phyloP scores from a whole-genome alignment of 2,329 filamentous ascomycete species.

The Zarea fungicola region DNA sequence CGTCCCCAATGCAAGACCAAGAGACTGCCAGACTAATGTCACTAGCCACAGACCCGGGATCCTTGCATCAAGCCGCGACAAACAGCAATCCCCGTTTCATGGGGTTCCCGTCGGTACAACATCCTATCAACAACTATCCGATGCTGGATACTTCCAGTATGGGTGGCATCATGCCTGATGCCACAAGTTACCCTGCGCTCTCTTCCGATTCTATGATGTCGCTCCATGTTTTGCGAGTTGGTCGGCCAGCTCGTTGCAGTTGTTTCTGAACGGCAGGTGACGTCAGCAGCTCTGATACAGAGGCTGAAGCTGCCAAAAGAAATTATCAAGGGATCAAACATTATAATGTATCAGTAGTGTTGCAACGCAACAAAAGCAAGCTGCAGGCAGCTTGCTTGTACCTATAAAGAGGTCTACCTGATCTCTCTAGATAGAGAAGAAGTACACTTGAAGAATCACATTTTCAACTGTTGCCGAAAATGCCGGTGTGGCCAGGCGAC shows the following conservation, averaged over 20 bases:
- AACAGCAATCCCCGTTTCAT: background rate
- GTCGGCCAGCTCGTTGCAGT: background rate
- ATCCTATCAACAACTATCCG: background rate
- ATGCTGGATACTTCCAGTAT: constrained; percentile 9
- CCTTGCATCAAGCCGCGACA: background rate
- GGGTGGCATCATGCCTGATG: constrained; percentile 7
- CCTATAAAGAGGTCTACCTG: constrained; percentile 3
- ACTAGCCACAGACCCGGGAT: background rate
- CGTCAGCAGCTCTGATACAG: constrained; percentile 4
- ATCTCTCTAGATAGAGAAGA: constrained; percentile 9
- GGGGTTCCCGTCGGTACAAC: constrained; percentile 5
- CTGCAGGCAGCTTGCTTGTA: background rate
- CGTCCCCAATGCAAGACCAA: background rate
- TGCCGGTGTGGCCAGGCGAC: constrained; percentile 1
- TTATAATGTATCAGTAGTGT: constrained; percentile 1
- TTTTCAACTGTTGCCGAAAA: constrained; percentile 7
- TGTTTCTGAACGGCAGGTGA: constrained; percentile 7
- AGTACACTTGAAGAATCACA: constrained; percentile 3
- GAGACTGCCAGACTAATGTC: constrained; percentile 8
- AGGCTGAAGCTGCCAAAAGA: constrained; percentile 7
- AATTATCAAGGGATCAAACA: constrained; percentile 7
- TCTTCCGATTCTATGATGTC: constrained; percentile 8
- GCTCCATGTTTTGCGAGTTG: background rate
- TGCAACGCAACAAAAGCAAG: background rate
- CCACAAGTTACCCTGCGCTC: background rate